phyloP scores from a whole-genome alignment of 331 rosid species.

The Arachis monticola region DNA sequence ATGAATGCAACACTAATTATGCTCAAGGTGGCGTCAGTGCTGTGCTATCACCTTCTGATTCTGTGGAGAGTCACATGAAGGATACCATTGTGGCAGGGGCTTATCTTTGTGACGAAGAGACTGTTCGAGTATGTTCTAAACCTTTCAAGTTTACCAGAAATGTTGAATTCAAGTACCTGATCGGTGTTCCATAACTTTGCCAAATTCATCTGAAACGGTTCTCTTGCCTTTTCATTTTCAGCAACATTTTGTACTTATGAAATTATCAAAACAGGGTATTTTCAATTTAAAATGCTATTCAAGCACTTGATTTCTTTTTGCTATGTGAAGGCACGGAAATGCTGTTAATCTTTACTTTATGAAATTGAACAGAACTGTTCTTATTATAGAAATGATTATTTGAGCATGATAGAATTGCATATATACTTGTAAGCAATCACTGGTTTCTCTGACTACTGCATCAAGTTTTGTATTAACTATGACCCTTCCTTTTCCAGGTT shows the following conservation, averaged over 20 bases:
- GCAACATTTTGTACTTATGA: not conserved
- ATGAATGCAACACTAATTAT: conserved; percentile 95
- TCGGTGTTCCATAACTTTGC: conserved; percentile 14
- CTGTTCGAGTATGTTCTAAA: conserved; percentile 74
- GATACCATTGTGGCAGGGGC: conserved; percentile 98
- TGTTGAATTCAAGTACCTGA: conserved; percentile 14
- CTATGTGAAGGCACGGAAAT: not conserved
- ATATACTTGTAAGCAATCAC: not conserved
- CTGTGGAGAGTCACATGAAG: conserved; percentile 93
- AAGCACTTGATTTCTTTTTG: not conserved
- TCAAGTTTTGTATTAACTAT: conserved; percentile 29
- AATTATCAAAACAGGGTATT: not conserved
- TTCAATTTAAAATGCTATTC: conserved; percentile 28
- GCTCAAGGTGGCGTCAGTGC: conserved; percentile 99
- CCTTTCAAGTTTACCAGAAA: not conserved
- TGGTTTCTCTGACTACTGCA: conserved; percentile 14
- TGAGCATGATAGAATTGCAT: conserved; percentile 13
- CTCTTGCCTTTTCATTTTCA: not conserved
- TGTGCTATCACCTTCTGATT: conserved; percentile 85
- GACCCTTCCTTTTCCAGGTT: conserved; percentile 61
- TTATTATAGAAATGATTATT: conserved; percentile 14
- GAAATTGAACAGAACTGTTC: not conserved
- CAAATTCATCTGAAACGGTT: conserved; percentile 20
- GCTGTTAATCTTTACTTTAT: conserved; percentile 1
- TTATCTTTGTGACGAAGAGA: conserved; percentile 90